Base-by-base conservation (phyloP, 2,329 filamentous ascomycete genomes). In the Colletotrichum paranaense region DNA sequence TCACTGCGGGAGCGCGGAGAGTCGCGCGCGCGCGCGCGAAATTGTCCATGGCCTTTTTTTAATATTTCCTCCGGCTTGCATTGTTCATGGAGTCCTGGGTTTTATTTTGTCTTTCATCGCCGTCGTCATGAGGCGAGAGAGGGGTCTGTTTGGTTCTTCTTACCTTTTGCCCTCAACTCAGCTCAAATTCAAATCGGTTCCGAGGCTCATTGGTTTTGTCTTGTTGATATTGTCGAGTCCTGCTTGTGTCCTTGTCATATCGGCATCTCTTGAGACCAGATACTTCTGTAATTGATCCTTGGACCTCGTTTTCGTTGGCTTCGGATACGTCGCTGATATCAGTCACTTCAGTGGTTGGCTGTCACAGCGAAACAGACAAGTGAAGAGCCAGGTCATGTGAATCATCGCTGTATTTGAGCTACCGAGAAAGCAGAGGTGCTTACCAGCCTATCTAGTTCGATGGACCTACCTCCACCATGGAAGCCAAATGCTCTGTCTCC, bases 51-150 rank as follows among this genome's bases (percentile, higher is more conserved):
- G 14, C 19, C 9, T 26, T 14, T 24, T 30, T 26, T 30, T 9
- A n/a, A 49, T 19, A 1, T 49, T 4, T 38, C 42, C 22, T 14
- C 38, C 14, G 16, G 16, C 28, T 64, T 65, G 62, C 62, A 65
- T 65, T 56, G 32, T 57, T 57, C 62, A 65, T 11, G 62, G 62
- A 65, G 62, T 65, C 32, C 42, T 46, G 30, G 49, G 62, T 19
- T 42, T 19, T 28, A 42, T 24, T 55, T 12, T 9, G 1, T 32
- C 4, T 3, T 35, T 1, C 32, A 35, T 32, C 32, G 2, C 19
- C 28, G 14, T 28, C 46, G 7, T 35, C 24, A 24, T 9, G 12
- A 11, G 28, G 11, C n/a, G 5, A 30, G 14, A 19, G 9, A 57
- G 14, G 38, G 32, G 11, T 35, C 32, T 35, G 12, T 16, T 6